Percentiles rank a stretch among this genome's conserved stretches.
These are phyloP conservation scores for Ceratocystiopsis sp. DNA, from an alignment of 2,329 filamentous ascomycete species.

Conservation along the genomic window DNA sequence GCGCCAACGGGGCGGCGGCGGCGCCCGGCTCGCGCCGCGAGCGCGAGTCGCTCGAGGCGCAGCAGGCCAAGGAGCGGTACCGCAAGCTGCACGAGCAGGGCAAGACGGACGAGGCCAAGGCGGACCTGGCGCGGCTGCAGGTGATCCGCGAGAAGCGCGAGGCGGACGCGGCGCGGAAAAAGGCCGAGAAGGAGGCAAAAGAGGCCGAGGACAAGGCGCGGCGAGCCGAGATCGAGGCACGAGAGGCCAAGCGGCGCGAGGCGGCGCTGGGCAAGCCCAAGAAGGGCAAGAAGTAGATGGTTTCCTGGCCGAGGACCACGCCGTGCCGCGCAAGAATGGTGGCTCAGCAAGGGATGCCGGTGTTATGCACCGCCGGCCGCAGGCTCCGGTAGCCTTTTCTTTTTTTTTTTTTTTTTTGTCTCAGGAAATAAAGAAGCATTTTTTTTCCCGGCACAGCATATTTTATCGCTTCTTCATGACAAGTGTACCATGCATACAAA, in stretches of 20 bases:
- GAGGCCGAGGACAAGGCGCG: slow-evolving; percentile 33
- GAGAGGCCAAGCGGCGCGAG: slow-evolving; percentile 38
- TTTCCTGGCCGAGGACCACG: background rate
- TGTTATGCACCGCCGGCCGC: no score
- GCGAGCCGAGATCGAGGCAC: slow-evolving; percentile 33
- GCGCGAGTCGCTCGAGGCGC: slow-evolving; percentile 65
- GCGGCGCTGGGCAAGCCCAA: slow-evolving; percentile 34
- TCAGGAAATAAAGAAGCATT: no score
- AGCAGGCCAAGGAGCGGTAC: slow-evolving; percentile 77
- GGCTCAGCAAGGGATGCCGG: no score
- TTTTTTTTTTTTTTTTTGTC: no score
- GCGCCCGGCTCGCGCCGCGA: slow-evolving; percentile 31
- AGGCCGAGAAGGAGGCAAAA: slow-evolving; percentile 42
- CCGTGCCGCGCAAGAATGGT: no score
- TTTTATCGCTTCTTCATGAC: no score
- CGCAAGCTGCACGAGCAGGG: slow-evolving; percentile 83
- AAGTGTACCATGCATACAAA: no score
- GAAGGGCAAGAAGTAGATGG: slow-evolving; percentile 24
- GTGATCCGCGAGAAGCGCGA: slow-evolving; percentile 75
- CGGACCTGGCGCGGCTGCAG: slow-evolving; percentile 68
- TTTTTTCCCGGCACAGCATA: no score
- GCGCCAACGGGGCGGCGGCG: slow-evolving; percentile 30
- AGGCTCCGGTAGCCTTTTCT: no score
- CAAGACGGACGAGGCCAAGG: slow-evolving; percentile 90
- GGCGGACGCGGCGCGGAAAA: slow-evolving; percentile 62